Base-by-base conservation (phyloP, 1,139 yeast genomes). In the Blastobotrys buckinghamii region DNA sequence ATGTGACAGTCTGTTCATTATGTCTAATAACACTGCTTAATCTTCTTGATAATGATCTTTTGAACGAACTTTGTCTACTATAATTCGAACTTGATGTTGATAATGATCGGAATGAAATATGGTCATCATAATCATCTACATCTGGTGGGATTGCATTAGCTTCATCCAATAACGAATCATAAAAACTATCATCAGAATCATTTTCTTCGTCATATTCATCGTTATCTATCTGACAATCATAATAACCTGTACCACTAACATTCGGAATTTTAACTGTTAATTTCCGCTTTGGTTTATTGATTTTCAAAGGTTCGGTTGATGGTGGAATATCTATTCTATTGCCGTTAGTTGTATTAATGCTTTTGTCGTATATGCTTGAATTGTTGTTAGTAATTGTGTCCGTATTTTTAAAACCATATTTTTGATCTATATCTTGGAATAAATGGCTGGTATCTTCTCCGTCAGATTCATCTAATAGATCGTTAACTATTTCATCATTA, bases 71-170 rank as follows among this genome's bases (percentile, higher is more conserved):
- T 24, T 45, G 22, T 15, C 42, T 30, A 2, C 33, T 24, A 12
- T 37, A 42, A 6, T 35, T 30, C 1, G 48, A 39, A 9, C 45
- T 39, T 35, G 48, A 35, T 9, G 45, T 24, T 10, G 47, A 44
- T 17, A 48, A 41, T 15, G 53, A 48, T 37, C 51, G 52, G 41
- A 51, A 53, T 27, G 48, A 50, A 36, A 48, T 42, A 12, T 34
- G 41, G 48, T 53, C 52, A 41, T 49, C 53, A 32, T 45, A 45
- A 40, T 56, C 54, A 9, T 39, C 42, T 29, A 6, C 32, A 33
- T 59, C 59, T 35, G 49, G 55, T 1, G 63, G 56, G 1, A 62
- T 53, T 8, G 57, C 54, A 42, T 63, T 63, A 27, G 56, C 65
- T 42, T 62, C 67, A 34, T 61, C 64, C 12, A 62, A 45, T 20